These are phyloP conservation scores for Ilyonectria sp. DNA, from an alignment of 2,329 filamentous ascomycete species.

Conservation along the genomic window DNA sequence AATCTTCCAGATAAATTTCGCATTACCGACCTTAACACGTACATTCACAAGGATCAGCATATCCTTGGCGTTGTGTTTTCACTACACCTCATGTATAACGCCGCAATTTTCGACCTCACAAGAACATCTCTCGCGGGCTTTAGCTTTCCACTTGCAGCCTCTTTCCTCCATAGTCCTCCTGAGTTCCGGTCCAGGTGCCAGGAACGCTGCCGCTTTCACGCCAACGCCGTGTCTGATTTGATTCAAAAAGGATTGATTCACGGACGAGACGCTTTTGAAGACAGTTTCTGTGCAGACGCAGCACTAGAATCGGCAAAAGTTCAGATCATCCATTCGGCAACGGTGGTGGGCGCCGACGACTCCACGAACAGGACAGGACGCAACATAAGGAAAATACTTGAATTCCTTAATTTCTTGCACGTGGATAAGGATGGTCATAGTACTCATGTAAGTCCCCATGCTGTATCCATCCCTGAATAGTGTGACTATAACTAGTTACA, in stretches of 20 bases:
- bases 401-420: not conserved
- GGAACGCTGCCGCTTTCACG: slow-evolving; percentile 19
- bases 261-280: not conserved
- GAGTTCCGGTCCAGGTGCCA: slow-evolving; percentile 13
- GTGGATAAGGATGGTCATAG: not conserved
- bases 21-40: not conserved
- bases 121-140: slow-evolving; percentile 26
- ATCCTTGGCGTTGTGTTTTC: slow-evolving; percentile 15
- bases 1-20: not conserved
- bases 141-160: slow-evolving; percentile 16
- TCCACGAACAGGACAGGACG: not conserved
- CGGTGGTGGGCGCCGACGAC: not conserved
- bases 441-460: too few species aligned
- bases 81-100: slow-evolving; percentile 22
- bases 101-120: slow-evolving; percentile 23
- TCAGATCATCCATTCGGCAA: slow-evolving; percentile 8
- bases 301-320: slow-evolving; percentile 8
- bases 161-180: not conserved
- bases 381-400: not conserved
- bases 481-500: not conserved
- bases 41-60: slow-evolving; percentile 17
- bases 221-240: not conserved
- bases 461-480: too few species aligned
- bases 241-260: not conserved
- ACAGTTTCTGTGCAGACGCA: slow-evolving; percentile 4